A percentile compares a stretch with the other conserved stretches of the same genome.
Evolutionary conservation across 805 yeast genomes (phyloP).

Genomic region (Schwanniomyces polymorphus): DNA sequence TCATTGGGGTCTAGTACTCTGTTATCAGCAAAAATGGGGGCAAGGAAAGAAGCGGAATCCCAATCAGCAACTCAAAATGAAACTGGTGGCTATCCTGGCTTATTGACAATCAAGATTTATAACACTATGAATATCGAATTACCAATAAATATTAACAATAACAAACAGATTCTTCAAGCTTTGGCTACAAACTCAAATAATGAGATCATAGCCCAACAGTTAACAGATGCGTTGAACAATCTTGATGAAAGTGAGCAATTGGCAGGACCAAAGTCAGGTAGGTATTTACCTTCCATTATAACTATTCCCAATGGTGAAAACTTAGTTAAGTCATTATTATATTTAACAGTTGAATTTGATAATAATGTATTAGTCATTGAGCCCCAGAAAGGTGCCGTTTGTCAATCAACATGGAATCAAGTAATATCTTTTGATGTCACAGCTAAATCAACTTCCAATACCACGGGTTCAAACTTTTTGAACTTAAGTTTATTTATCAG

Average conservation of each 20-base stretch:
- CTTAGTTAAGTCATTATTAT: constrained; percentile 66
- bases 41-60: neutral
- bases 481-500: constrained; percentile 78
- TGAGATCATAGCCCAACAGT: constrained; percentile 26
- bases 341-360: constrained; percentile 90
- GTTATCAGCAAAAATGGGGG: neutral
- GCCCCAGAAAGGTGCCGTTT: constrained; percentile 80
- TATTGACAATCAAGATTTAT: constrained; percentile 75
- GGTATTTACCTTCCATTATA: constrained; percentile 52
- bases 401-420: constrained; percentile 80
- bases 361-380: constrained; percentile 88
- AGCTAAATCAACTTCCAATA: constrained; percentile 32
- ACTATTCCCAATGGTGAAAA: constrained; percentile 53
- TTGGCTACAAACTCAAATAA: constrained; percentile 54
- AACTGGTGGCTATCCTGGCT: constrained; percentile 52
- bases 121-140: constrained; percentile 65
- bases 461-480: constrained; percentile 50
- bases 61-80: neutral
- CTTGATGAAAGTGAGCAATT: constrained; percentile 16
- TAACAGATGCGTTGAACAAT: constrained; percentile 29
- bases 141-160: constrained; percentile 70
- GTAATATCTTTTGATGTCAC: constrained; percentile 88
- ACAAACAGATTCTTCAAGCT: constrained; percentile 62
- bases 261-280: constrained; percentile 32
- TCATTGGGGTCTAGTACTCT: neutral